Evolutionary conservation across 768 basidiomycete species (phyloP), one percentile per base, ranked within the genome.

Genomic region (Leccinum longicurvipes): DNA sequence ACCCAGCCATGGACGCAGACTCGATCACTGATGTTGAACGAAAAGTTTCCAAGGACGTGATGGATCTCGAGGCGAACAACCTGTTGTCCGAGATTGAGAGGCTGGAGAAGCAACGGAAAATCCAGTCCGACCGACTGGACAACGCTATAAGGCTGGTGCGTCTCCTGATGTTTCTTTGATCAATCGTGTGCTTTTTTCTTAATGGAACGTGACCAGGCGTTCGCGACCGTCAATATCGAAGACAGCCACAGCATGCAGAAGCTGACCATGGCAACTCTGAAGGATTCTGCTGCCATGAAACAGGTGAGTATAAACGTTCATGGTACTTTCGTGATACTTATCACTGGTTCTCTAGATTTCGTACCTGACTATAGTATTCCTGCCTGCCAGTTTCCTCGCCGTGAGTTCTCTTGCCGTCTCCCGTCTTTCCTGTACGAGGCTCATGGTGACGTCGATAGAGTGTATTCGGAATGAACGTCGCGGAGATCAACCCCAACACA

Each of bases 331-430:
- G 14, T 8, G 21, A 34, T 32, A 5, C 52, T 55, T 2, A 61
- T 27, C 10, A 17, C 15, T 5, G 23, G 19, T 31, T 41, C 11
- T 45, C 56, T 74, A 82, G 65, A 78, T 85, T 29, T 76, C 82
- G 1, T 83, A 82, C 55, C 67, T 86, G 8, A 83, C 83, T 0
- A 82, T 85, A 82, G 64, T 83, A 32, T 85, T 85, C 67, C 69
- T 85, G 24, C 84, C 84, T 1, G 78, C 82, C 4, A 77, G 75
- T 10, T 83, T 83, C 51, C 66, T 71, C 42, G 60, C 69, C 3
- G 69, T 15, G 19, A 41, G 39, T 19, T 19, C 39, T 53, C 66
- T 67, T 41, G 59, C 69, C 6, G 71, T 11, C 12, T 7, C 2
- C 4, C 24, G 8, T 32, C 14, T 11, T 31, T 24, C 15, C 21